A percentile compares a stretch with the other conserved stretches of the same genome.
These are phyloP conservation scores for Diaporthe citriasiana DNA, from an alignment of 2,329 filamentous ascomycete species.

Conservation along the genomic window DNA sequence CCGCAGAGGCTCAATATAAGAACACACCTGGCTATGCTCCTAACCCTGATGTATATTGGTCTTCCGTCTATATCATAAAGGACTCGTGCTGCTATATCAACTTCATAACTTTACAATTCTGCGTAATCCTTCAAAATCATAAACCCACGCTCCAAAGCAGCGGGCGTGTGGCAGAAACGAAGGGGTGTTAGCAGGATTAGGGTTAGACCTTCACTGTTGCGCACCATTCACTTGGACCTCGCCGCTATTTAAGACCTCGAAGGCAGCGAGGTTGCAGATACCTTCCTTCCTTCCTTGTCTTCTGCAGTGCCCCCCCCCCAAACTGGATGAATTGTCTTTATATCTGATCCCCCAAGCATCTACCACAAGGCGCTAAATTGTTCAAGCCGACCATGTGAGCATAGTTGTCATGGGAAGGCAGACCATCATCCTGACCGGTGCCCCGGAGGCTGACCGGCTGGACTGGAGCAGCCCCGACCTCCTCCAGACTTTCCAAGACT, in stretches of 20 bases:
- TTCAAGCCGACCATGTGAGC: neutral
- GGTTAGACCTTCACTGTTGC: too few relatives aligned
- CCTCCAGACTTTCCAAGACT: constrained; percentile 59
- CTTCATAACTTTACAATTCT: neutral
- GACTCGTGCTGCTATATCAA: neutral
- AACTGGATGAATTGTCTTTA: too few relatives aligned
- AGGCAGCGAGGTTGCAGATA: too few relatives aligned
- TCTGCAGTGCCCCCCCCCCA: too few relatives aligned
- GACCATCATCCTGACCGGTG: constrained; percentile 62
- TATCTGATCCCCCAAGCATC: too few relatives aligned
- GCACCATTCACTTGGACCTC: too few relatives aligned
- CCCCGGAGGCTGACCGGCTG: constrained; percentile 68
- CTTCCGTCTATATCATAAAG: neutral
- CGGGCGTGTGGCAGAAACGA: too few relatives aligned
- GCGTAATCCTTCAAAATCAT: too few relatives aligned
- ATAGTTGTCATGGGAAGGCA: constrained; percentile 49
- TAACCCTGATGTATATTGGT: neutral
- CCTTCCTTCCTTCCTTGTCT: too few relatives aligned
- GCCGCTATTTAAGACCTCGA: too few relatives aligned
- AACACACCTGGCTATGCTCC: neutral
- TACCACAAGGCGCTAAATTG: neutral
- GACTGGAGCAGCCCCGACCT: constrained; percentile 68
- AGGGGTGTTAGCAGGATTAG: too few relatives aligned
- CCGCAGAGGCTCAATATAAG: neutral
- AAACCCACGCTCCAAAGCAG: neutral